These are phyloP conservation scores for Tieghemiomyces parasiticus DNA, from an alignment of 192 early-diverging fungal species.

Conservation along the genomic window DNA sequence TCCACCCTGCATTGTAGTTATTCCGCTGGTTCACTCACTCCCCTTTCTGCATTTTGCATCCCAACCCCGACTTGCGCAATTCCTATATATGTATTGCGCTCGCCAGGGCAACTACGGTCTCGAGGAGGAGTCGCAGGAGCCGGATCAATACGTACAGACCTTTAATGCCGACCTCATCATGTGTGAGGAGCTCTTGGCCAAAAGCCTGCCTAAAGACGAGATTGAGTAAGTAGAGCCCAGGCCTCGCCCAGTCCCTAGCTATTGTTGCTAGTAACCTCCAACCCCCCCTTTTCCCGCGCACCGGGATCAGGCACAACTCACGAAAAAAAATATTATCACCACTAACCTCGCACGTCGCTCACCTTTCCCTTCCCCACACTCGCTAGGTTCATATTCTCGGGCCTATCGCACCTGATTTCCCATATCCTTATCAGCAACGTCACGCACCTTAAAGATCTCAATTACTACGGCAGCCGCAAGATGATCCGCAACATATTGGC, in stretches of 20 bases:
- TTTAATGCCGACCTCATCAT: constrained; percentile 67
- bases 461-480: constrained; percentile 52
- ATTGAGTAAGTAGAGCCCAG: constrained; percentile 28
- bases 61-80: no score
- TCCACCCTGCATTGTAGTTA: no score
- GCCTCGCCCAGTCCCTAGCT: no score
- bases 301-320: no score
- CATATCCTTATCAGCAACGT: constrained; percentile 51
- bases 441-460: constrained; percentile 47
- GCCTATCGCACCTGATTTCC: constrained; percentile 58
- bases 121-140: constrained; percentile 62
- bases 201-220: constrained; percentile 41
- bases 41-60: no score
- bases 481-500: constrained; percentile 73
- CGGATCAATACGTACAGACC: constrained; percentile 72
- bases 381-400: constrained; percentile 65
- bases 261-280: no score
- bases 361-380: background rate
- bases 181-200: constrained; percentile 54
- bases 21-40: no score
- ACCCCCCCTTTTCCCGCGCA: no score
- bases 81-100: no score
- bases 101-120: constrained; percentile 60
- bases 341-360: no score
- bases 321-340: no score